Base-by-base conservation (phyloP, 2,329 filamentous ascomycete genomes). In the Neobulgaria alba region DNA sequence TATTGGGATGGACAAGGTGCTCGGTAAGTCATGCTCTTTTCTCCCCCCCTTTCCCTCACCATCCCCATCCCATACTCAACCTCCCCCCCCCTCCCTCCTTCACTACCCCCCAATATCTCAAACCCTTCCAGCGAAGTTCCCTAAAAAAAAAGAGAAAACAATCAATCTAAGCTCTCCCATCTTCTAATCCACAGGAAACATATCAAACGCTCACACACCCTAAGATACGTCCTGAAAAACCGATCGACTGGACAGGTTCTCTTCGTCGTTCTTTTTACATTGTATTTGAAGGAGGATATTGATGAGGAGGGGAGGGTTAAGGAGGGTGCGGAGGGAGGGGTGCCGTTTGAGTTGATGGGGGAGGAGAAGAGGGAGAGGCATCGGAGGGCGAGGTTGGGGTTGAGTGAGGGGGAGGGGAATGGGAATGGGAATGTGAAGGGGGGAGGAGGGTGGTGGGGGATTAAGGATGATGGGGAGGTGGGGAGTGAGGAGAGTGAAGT, bases 151-250 rank as follows among this genome's bases (percentile, higher is more conserved):
- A 33, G 2, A 14, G 10, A 33, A 14, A 5, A 10, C 4, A 33
- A 15, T 12, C 10, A 10, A 15, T 23, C 16, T 23, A 9, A n/a
- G 4, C 21, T 10, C 4, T 4, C 18, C 10, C 26, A 12, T 53
- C 38, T 57, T 50, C 55, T 21, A 12, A 29, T 15, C 15, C n/a
- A 39, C 41, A 57, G 52, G 50, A 51, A 47, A 53, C 46, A 49
- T 26, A 51, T 51, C 41, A 59, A 59, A 51, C 85, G 84, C 70
- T 82, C 85, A 68, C 85, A 93, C 66, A 73, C 79, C 52, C 75
- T 93, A 66, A 89, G 89, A 73, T 95, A 96, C 64, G 86, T 93
- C 43, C 73, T 96, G 57, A 90, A 89, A 59, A 85, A 95, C 63
- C 77, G 77, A 46, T 63, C 69, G 16, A 90, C 85, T 0, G 75